Evolutionary conservation across 2,329 filamentous ascomycete genomes (phyloP).

Genomic region (Drechslerella stenobrocha): DNA sequence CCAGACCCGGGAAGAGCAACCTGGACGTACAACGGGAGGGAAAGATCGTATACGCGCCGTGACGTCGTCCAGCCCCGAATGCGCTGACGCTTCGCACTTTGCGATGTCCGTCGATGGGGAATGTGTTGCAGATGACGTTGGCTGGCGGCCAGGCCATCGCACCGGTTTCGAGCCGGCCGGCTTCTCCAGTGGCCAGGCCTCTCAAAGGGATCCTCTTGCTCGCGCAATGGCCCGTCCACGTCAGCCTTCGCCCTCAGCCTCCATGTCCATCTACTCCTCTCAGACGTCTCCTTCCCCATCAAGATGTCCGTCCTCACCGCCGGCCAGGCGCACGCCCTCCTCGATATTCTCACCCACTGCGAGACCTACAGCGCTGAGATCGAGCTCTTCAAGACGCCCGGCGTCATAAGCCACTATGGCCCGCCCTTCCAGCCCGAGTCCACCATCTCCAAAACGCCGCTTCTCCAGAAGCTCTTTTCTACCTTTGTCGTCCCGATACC

Average conservation of each 20-base stretch:
- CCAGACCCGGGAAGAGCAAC: too few relatives aligned
- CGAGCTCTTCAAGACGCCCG: slow-evolving; percentile 68
- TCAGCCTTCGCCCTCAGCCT: slow-evolving; percentile 37
- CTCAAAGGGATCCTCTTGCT: slow-evolving; percentile 19
- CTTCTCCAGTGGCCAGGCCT: slow-evolving; percentile 42
- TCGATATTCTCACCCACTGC: slow-evolving; percentile 65
- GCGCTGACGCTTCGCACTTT: too few relatives aligned
- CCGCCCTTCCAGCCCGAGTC: slow-evolving; percentile 64
- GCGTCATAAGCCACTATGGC: slow-evolving; percentile 69
- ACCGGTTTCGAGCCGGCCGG: too few relatives aligned
- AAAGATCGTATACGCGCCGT: too few relatives aligned
- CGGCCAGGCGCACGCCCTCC: slow-evolving; percentile 61
- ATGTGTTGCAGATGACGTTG: slow-evolving; percentile 45
- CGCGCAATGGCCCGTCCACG: slow-evolving; percentile 14
- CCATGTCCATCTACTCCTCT: slow-evolving; percentile 56
- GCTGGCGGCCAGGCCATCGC: too few relatives aligned
- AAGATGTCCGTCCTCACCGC: slow-evolving; percentile 59
- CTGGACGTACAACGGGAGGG: too few relatives aligned
- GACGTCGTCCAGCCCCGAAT: too few relatives aligned
- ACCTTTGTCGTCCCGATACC: slow-evolving; percentile 69
- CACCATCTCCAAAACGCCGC: slow-evolving; percentile 63
- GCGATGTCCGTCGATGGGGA: background rate
- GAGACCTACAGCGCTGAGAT: slow-evolving; percentile 68
- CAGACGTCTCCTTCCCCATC: slow-evolving; percentile 55
- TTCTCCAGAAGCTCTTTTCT: slow-evolving; percentile 70